These are phyloP conservation scores for Pseudotulostoma volvatum DNA, from an alignment of 495 filamentous ascomycete species.

Conservation along the genomic window DNA sequence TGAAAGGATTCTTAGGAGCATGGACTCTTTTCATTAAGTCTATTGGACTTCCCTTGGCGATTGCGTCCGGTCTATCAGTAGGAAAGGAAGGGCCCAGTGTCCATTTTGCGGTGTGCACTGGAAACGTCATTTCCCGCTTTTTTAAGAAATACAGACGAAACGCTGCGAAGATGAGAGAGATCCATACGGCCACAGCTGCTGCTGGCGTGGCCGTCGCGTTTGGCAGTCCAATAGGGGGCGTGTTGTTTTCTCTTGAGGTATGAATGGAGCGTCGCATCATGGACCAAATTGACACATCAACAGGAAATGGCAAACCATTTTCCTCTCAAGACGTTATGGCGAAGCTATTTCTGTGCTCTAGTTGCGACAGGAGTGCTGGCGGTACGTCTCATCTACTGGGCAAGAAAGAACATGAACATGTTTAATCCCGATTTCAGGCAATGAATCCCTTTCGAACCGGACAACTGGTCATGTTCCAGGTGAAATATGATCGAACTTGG, in stretches of 20 bases:
- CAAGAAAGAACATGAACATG: neutral
- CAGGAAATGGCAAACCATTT: conserved; percentile 97
- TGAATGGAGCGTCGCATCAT: neutral
- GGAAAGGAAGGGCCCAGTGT: conserved; percentile 97
- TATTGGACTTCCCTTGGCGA: conserved; percentile 75
- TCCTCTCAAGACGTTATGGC: conserved; percentile 93
- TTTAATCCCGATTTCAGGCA: conserved; percentile 24
- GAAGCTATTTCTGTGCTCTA: conserved; percentile 93
- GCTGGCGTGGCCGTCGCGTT: conserved; percentile 95
- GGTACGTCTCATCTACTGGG: conserved; percentile 20
- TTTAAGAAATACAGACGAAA: conserved; percentile 89
- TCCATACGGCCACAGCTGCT: conserved; percentile 83
- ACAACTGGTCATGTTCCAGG: conserved; percentile 99
- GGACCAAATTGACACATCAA: conserved; percentile 7
- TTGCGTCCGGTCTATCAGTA: conserved; percentile 86
- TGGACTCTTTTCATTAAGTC: conserved; percentile 94
- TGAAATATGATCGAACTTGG: conserved; percentile 89
- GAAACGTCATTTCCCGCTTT: conserved; percentile 86
- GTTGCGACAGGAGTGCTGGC: conserved; percentile 89
- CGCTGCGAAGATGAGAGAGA: conserved; percentile 89
- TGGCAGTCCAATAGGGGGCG: conserved; percentile 91
- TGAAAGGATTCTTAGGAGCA: conserved; percentile 93
- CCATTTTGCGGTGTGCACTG: conserved; percentile 94
- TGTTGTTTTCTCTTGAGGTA: conserved; percentile 85
- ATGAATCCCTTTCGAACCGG: conserved; percentile 98